phyloP scores from a whole-genome alignment of 2,329 filamentous ascomycete species.

The Penicillium corylophilum region DNA sequence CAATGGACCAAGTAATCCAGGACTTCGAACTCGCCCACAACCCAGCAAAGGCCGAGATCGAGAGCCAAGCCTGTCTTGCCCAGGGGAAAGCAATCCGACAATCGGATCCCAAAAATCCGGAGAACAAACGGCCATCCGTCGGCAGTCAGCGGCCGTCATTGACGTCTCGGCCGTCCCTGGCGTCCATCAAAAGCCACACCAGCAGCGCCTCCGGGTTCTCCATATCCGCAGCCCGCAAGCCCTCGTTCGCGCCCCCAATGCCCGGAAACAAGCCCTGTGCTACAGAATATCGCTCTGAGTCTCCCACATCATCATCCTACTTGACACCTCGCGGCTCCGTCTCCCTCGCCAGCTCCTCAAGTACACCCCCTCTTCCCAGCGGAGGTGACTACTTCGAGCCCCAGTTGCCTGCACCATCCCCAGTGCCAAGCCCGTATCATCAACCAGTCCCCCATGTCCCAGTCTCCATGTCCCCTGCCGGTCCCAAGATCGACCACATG shows the following conservation, averaged over 20 bases:
- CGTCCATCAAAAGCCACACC: slow-evolving; percentile 17
- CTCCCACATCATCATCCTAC: slow-evolving; percentile 26
- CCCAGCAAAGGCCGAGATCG: slow-evolving; percentile 64
- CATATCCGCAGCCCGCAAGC: slow-evolving; percentile 28
- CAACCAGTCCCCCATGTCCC: slow-evolving; percentile 6
- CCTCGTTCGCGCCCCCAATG: slow-evolving; percentile 27
- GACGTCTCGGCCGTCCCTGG: neutral
- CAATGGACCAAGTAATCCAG: slow-evolving; percentile 68
- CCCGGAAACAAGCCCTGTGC: slow-evolving; percentile 24
- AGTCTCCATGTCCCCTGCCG: slow-evolving; percentile 31
- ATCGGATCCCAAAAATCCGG: slow-evolving; percentile 43
- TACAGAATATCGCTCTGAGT: slow-evolving; percentile 17
- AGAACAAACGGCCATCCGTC: slow-evolving; percentile 37
- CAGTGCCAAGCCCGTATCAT: slow-evolving; percentile 6
- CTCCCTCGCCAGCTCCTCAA: slow-evolving; percentile 15
- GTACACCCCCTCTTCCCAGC: slow-evolving; percentile 15
- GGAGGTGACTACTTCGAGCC: slow-evolving; percentile 17
- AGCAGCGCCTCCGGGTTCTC: slow-evolving; percentile 36
- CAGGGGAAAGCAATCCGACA: slow-evolving; percentile 65
- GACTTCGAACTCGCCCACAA: slow-evolving; percentile 65
- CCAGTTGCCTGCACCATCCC: slow-evolving; percentile 8
- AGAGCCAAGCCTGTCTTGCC: slow-evolving; percentile 63
- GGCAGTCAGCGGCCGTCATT: slow-evolving; percentile 24
- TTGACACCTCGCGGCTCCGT: slow-evolving; percentile 26
- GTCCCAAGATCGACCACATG: slow-evolving; percentile 31